A percentile compares a stretch with the other conserved stretches of the same genome.
Conservation (phyloP, 257 asterid species). For the Solanum verrucosum region DNA sequence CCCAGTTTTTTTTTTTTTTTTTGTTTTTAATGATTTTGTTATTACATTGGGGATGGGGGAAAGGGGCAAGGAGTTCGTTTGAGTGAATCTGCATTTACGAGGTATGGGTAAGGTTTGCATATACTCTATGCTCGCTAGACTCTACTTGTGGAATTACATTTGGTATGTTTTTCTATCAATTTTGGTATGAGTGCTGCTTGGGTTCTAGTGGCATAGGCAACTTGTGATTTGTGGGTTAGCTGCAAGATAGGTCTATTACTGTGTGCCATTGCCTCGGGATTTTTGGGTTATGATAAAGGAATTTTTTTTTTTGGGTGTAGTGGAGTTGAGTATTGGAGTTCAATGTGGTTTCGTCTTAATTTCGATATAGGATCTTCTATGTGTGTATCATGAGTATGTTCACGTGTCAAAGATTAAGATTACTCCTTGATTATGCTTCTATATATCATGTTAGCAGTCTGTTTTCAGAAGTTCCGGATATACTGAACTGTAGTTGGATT, state of each 20-base stretch:
- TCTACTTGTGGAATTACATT: neutral
- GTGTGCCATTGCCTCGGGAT: neutral
- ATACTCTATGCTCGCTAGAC: neutral
- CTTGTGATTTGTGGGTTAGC: neutral
- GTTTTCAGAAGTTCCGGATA: neutral
- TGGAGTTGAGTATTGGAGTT: neutral
- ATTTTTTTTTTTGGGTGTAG: neutral
- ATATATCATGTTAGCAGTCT: neutral
- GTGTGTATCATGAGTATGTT: fast-evolving
- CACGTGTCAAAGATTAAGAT: neutral
- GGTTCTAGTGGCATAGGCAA: neutral
- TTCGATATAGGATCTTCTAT: neutral
- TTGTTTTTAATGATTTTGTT: neutral
- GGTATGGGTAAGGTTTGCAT: neutral
- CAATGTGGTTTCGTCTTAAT: neutral
- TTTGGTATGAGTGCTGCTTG: neutral
- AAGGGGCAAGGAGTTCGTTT: neutral
- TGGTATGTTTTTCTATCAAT: neutral
- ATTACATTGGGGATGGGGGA: neutral
- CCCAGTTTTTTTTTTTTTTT: neutral
- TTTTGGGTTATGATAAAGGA: neutral
- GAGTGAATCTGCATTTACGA: neutral
- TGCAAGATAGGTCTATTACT: neutral
- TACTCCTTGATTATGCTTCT: neutral
- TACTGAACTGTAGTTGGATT: neutral